Base-by-base conservation (phyloP, 2,329 filamentous ascomycete genomes). In the Pestalotiopsis sp. region DNA sequence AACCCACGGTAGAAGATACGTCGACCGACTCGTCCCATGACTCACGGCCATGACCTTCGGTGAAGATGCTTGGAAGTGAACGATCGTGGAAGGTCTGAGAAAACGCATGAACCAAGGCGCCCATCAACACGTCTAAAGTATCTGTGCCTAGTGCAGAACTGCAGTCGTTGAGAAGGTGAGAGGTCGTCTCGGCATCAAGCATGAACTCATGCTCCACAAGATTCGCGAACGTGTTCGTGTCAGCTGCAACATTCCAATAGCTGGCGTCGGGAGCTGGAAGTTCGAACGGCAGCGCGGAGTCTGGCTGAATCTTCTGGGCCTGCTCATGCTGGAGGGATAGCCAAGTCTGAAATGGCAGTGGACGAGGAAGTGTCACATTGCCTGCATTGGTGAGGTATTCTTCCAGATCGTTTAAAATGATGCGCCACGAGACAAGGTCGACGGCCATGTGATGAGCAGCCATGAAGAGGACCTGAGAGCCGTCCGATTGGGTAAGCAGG, bases 371-470 rank as follows among this genome's bases (percentile, higher is more conserved):
- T 31, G 57, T 55, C 27, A 55, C 4, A 25, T 69, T 72, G 4
- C 66, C 70, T 4, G 0, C 70, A 65, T 2, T 38, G 36, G 1
- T 74, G 4, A 85, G 72, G 1, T 81, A 70, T 3, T 76, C 75
- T 66, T 85, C 82, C 0, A 86, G 73, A 60, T 86, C 82, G 49
- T 81, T 78, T 0, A 85, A 71, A 2, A 85, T 75, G 57, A 83
- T 77, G 14, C 81, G 76, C 84, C 84, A 86, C 0, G 82, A 83
- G 1, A 85, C 81, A 3, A 85, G 71, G 65, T 85, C 83, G 14
- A 85, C 77, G 1, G 80, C 76, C 0, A 82, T 72, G 66, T 82
- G 81, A n/a, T 82, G 80, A 1, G 75, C 77, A 4, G 74, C 72
- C 14, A 83, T 60, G 11, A 78, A 79, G 0, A 81, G 59, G 1